These are phyloP conservation scores for Aspergillus pseudotamarii DNA, from an alignment of 2,329 filamentous ascomycete genomes.

Conservation along the genomic window DNA sequence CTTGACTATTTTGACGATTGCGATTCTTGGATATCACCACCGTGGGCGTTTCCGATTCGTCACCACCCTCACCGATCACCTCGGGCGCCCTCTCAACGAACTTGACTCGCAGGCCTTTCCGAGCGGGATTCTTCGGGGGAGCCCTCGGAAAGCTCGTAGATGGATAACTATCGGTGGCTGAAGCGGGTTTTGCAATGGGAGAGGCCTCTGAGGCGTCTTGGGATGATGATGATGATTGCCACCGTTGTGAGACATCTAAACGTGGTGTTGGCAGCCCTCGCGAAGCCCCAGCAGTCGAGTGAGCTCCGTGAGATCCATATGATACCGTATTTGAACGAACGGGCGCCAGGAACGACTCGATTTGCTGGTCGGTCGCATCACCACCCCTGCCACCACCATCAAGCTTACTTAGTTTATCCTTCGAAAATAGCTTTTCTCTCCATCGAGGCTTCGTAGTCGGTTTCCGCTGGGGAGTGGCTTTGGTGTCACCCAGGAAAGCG, in stretches of 20 bases:
- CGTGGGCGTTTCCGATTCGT: constrained; percentile 75
- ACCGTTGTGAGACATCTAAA: constrained; percentile 39
- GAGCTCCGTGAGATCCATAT: constrained; percentile 20
- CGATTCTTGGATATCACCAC: constrained; percentile 67
- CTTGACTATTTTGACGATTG: constrained; percentile 26
- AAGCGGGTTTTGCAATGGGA: constrained; percentile 20
- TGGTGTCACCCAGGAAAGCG: constrained; percentile 34
- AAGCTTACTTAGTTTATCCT: constrained; percentile 38
- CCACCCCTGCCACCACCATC: constrained; percentile 14
- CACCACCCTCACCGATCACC: constrained; percentile 87
- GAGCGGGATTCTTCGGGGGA: constrained; percentile 46
- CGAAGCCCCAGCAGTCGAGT: constrained; percentile 22
- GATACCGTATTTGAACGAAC: constrained; percentile 47
- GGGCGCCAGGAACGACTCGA: constrained; percentile 62
- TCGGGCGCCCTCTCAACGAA: constrained; percentile 75
- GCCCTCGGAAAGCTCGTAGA: constrained; percentile 24
- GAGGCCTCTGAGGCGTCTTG: constrained; percentile 28
- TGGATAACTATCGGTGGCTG: constrained; percentile 26
- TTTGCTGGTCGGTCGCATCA: constrained; percentile 46
- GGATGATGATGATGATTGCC: constrained; percentile 31
- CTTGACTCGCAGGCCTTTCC: constrained; percentile 71
- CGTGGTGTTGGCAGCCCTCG: constrained; percentile 36
- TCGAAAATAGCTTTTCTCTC: constrained; percentile 54
- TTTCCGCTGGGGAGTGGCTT: constrained; percentile 32
- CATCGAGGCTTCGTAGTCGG: constrained; percentile 43